These are phyloP conservation scores for Neurospora sublineolata DNA, from an alignment of 495 filamentous ascomycete species.

Conservation along the genomic window DNA sequence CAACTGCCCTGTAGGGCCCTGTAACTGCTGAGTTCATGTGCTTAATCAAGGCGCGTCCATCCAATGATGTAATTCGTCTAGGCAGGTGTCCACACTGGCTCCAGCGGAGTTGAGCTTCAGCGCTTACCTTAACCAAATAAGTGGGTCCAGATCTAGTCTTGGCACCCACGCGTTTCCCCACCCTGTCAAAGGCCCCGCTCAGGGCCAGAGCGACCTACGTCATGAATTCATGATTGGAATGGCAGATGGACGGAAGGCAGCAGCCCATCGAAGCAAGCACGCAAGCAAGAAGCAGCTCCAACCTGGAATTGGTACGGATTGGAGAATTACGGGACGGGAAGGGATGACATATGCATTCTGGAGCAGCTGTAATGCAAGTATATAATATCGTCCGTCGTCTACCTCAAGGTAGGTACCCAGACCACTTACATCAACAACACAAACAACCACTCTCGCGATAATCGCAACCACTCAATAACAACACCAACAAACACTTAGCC, in stretches of 20 bases:
- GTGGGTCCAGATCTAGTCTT: neutral
- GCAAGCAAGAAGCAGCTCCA: neutral
- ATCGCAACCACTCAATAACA: constrained; percentile 1
- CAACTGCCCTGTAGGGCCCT: neutral
- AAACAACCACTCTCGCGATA: neutral
- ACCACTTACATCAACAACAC: neutral
- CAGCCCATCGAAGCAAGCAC: neutral
- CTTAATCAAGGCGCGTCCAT: neutral
- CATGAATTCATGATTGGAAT: neutral
- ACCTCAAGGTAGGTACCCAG: neutral
- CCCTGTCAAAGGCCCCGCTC: neutral
- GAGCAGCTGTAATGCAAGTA: neutral
- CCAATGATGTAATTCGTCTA: neutral
- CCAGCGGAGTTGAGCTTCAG: neutral
- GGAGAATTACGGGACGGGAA: neutral
- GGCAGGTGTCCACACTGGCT: neutral
- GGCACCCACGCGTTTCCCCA: neutral
- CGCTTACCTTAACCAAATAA: neutral
- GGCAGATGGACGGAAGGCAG: neutral
- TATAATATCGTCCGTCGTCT: neutral
- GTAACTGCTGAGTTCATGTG: neutral
- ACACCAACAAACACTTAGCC: neutral
- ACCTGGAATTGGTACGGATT: neutral
- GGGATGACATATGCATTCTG: neutral
- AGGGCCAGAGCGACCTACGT: neutral